Evolutionary conservation across 2,329 filamentous ascomycete species (phyloP).

Genomic region (Cercospora zeae-maydis): DNA sequence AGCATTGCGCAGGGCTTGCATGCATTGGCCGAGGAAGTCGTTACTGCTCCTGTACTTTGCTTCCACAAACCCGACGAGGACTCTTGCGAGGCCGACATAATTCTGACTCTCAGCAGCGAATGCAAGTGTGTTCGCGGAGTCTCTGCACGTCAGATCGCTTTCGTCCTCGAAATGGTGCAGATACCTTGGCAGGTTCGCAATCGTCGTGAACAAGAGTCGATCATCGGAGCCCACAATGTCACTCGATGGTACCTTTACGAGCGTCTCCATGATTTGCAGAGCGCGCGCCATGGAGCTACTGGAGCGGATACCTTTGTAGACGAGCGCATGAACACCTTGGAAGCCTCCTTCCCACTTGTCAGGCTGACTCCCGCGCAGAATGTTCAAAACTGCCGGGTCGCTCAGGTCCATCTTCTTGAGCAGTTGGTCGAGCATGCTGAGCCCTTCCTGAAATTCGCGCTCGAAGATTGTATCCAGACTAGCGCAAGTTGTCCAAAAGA

Average conservation of each 20-base stretch:
- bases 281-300: conserved; percentile 76
- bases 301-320: conserved; percentile 90
- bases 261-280: conserved; percentile 70
- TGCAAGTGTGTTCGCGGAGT: conserved; percentile 66
- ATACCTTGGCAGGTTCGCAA: conserved; percentile 89
- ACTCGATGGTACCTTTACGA: conserved; percentile 76
- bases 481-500: conserved; percentile 97
- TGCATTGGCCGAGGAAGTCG: conserved; percentile 72
- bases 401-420: conserved; percentile 79
- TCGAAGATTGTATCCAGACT: conserved; percentile 97
- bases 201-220: conserved; percentile 76
- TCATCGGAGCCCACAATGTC: conserved; percentile 76
- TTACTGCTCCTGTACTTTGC: conserved; percentile 63
- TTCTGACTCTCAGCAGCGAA: conserved; percentile 70
- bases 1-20: conserved; percentile 68
- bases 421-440: conserved; percentile 86
- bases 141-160: conserved; percentile 54
- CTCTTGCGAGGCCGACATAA: conserved; percentile 62
- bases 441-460: conserved; percentile 83
- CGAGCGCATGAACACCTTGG: conserved; percentile 76
- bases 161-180: conserved; percentile 70
- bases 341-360: conserved; percentile 85
- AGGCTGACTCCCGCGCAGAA: conserved; percentile 75
- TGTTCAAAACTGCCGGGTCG: conserved; percentile 62
- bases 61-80: conserved; percentile 66